A percentile compares a stretch with the other conserved stretches of the same genome.
Conservation (phyloP, 208 protist genomes). For the Leishmania martiniquensis region DNA sequence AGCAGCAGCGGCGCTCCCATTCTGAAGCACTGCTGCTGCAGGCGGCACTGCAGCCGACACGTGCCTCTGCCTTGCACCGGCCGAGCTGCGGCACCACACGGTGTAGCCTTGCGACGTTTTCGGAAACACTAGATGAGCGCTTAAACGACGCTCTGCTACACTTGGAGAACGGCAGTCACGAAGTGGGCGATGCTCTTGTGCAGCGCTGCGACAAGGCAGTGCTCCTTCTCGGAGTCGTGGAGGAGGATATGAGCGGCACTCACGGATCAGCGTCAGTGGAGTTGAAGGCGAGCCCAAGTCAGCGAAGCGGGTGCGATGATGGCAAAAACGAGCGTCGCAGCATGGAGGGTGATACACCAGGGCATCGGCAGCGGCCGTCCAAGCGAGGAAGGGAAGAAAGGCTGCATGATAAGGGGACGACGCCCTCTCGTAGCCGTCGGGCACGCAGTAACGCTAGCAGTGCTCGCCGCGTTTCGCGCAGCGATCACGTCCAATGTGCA, state of each 20-base stretch:
- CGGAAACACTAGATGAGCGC: constrained; percentile 70
- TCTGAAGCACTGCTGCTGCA: not conserved
- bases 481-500: no score
- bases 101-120: constrained; percentile 34
- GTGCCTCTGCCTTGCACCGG: not conserved
- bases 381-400: not conserved
- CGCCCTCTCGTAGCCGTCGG: not conserved
- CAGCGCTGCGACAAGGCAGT: constrained; percentile 10
- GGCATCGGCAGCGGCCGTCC: not conserved
- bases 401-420: not conserved
- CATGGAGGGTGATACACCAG: not conserved
- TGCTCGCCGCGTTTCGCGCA: not conserved
- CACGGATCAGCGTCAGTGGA: not conserved
- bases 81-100: not conserved
- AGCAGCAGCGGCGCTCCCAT: not conserved
- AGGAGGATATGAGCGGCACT: constrained; percentile 17
- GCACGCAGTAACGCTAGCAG: not conserved
- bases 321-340: not conserved
- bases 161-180: constrained; percentile 45
- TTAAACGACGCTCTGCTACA: constrained; percentile 56
- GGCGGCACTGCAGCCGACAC: not conserved
- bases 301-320: not conserved
- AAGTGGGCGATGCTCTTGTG: constrained; percentile 16
- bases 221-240: constrained; percentile 8
- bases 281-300: not conserved